Percentiles rank a stretch among this genome's conserved stretches.
phyloP scores from a whole-genome alignment of 2,329 filamentous ascomycete genomes.

The Rhynchosporium agropyri region DNA sequence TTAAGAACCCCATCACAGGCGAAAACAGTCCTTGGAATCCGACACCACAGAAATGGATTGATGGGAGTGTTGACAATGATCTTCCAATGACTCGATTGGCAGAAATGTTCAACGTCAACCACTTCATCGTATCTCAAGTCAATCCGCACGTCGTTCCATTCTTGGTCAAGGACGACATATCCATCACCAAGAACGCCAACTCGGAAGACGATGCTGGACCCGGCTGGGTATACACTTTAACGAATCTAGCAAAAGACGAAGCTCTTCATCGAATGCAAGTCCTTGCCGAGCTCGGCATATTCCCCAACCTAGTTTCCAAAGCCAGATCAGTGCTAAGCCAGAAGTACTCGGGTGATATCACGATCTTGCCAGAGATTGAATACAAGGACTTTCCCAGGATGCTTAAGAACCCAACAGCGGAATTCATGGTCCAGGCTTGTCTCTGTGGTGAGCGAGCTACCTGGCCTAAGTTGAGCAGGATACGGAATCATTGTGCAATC shows the following conservation, averaged over 20 bases:
- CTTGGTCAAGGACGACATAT: conserved; percentile 69
- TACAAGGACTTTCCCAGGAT: conserved; percentile 75
- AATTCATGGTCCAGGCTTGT: conserved; percentile 83
- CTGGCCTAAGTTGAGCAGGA: conserved; percentile 85
- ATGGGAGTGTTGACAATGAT: conserved; percentile 93
- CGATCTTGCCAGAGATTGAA: conserved; percentile 80
- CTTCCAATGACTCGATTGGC: conserved; percentile 86
- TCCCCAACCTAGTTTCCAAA: conserved; percentile 79
- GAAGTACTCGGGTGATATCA: conserved; percentile 93
- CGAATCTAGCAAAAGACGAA: conserved; percentile 76
- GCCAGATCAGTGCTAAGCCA: conserved; percentile 81
- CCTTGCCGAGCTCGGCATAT: conserved; percentile 76
- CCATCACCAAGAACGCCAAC: conserved; percentile 46
- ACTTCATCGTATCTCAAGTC: conserved; percentile 96
- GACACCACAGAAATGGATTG: conserved; percentile 83
- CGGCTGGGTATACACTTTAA: conserved; percentile 66
- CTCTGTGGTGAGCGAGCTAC: conserved; percentile 81
- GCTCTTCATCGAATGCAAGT: conserved; percentile 79
- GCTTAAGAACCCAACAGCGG: conserved; percentile 79
- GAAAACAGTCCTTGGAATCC: conserved; percentile 83
- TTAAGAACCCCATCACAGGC: conserved; percentile 82
- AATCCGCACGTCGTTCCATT: conserved; percentile 94
- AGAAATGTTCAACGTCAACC: conserved; percentile 97
- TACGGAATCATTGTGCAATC: conserved; percentile 85
- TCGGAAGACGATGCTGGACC: conserved; percentile 37